Conservation (phyloP, 257 asterid genomes). For the Solanum chmielewskii region DNA sequence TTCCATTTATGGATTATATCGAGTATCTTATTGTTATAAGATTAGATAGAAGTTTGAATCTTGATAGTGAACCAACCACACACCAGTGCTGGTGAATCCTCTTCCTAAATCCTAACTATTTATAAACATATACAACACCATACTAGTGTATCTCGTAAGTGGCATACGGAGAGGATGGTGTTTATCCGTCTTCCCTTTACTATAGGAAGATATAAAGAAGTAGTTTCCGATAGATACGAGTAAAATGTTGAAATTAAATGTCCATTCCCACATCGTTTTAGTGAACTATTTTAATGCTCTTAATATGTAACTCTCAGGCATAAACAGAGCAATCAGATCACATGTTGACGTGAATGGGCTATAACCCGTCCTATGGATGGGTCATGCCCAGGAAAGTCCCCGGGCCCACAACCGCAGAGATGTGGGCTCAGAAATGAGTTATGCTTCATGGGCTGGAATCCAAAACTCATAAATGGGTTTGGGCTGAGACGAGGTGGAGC, state of each 20-base stretch:
- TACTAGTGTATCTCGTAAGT: neutral
- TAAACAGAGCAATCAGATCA: fast-evolving
- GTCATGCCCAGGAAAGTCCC: neutral
- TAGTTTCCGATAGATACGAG: fast-evolving
- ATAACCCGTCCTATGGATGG: fast-evolving
- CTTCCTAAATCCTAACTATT: neutral
- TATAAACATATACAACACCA: neutral
- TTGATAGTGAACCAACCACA: neutral
- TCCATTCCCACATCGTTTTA: neutral
- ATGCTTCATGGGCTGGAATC: neutral
- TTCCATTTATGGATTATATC: too few species aligned
- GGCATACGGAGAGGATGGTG: too few species aligned
- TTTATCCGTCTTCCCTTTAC: too few species aligned
- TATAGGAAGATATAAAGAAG: too few species aligned
- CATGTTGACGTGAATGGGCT: neutral
- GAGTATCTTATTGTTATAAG: neutral
- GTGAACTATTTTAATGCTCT: neutral
- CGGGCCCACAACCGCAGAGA: neutral
- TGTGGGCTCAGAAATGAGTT: neutral
- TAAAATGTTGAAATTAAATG: neutral
- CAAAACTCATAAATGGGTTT: neutral
- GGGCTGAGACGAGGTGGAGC: neutral
- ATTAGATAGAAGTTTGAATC: too few species aligned
- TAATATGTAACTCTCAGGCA: neutral
- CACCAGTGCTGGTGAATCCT: neutral